Conservation (phyloP, 2,329 filamentous ascomycete genomes). For the Aureobasidium sp. region DNA sequence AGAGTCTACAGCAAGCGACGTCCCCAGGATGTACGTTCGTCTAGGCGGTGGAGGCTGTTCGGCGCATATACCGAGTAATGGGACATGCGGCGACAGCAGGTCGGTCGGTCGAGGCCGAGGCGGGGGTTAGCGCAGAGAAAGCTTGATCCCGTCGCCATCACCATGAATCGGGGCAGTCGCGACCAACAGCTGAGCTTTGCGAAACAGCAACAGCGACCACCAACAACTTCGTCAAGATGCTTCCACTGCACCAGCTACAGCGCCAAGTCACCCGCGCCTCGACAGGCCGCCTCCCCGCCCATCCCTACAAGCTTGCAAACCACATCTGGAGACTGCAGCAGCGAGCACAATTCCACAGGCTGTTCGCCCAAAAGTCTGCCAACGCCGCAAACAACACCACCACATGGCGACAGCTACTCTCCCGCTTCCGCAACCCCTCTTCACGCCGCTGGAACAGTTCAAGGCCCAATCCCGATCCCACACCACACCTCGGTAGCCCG, state of each 20-base stretch:
- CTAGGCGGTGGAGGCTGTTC: neutral
- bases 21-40: neutral
- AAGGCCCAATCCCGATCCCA: conserved; percentile 28
- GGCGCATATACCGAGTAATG: neutral
- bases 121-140: conserved; percentile 1
- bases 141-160: neutral
- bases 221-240: neutral
- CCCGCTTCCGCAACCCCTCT: neutral
- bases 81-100: neutral
- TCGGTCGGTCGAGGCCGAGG: neutral
- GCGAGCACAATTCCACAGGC: neutral
- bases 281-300: neutral
- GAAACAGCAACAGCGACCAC: neutral
- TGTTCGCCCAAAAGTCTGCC: neutral
- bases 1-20: neutral
- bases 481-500: conserved; percentile 23
- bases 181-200: conserved; percentile 4
- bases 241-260: neutral
- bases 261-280: neutral
- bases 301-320: neutral
- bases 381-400: neutral
- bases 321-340: conserved; percentile 1
- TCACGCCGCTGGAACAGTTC: conserved; percentile 29
- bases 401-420: conserved; percentile 5
- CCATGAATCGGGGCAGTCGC: conserved; percentile 1